Base-by-base conservation (phyloP, 805 yeast genomes). In the Candida easanensis region DNA sequence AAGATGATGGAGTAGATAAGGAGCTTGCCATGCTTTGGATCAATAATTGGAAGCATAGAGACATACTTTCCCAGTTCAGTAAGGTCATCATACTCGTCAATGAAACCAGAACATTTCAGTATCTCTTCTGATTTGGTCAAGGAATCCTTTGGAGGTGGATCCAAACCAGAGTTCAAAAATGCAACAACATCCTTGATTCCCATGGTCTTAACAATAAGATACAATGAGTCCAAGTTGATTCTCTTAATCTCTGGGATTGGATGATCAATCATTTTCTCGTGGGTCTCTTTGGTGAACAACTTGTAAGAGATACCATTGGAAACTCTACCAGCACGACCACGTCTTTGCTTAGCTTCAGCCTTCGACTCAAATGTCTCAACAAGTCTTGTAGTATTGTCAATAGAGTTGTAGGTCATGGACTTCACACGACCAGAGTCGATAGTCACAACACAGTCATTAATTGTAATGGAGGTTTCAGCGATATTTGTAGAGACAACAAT, bases 321-420 rank as follows among this genome's bases (percentile, higher is more conserved):
- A 11, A 91, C 88, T 76, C 99, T 90, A 50, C 99, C 99, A n/a
- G 97, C 91, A 70, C 99, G 85, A 61, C 99, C 99, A 62, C 96
- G 73, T 66, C 99, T 77, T 64, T 91, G 99, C 18, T 80, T 76
- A 18, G 82, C 82, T 56, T 95, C 96, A 0, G 98, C 97, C 49
- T 77, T 77, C 0, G 98, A 90, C 18, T 88, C 88, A 88, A 96
- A 91, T 4, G 74, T 71, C 54, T 91, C 97, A 4, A 80, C 70
- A 36, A 91, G 70, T 41, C 77, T 77, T 0, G 93, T 81, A 5
- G 89, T 76, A 52, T 85, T 85, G 14, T 80, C 69, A 28, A 67
- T 70, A 0, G 88, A 56, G 58, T 88, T 90, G 57, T 80, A 91
- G 21, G 77, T 74, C 55, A 87, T 76, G 14, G 82, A 80, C 56